Evolutionary conservation across 2,329 filamentous ascomycete species (phyloP), one percentile per base, ranked within the genome.

Genomic region (Nothophoma quercina): DNA sequence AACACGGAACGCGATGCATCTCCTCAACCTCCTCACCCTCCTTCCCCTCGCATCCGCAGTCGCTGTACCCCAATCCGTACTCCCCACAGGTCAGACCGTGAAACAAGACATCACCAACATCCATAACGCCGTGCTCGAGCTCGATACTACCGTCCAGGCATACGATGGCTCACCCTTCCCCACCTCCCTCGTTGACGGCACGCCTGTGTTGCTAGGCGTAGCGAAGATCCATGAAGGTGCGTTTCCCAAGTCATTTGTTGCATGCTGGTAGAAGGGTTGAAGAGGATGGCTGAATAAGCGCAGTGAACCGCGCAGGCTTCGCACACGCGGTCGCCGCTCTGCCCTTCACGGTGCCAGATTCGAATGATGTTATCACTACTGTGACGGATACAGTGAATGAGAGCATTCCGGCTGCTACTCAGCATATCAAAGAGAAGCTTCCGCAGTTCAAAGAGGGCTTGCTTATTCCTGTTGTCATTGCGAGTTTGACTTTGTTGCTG

Each of bases 61-160:
- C 19, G 34, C 39, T 7, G 9, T 44, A 41, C 29, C 44, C 21
- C 42, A 43, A 10, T 28, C 50, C 29, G 8, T 57, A 15, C 52
- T 54, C 8, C 54, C 45, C 1, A 62, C 54, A 2, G 54, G 48
- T 29, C 46, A 55, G 28, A 51, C 51, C 10, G 54, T 59, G 15
- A 48, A 45, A 13, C 59, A 59, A 45, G 56, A 56, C 35, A 51
- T 59, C 10, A 46, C 55, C 35, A 61, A 61, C 42, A 64, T 63
- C 44, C 49, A 62, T 28, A 44, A 50, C 12, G 57, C 62, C 4
- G 59, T 61, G 7, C 43, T 58, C 5, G 51, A 41, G 1, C 56
- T 58, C 12, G 59, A 63, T 26, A 28, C 39, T 4, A 58, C 42
- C 4, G 43, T 58, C 0, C 50, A 44, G 33, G 12, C 42, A 0